Evolutionary conservation across 2,329 filamentous ascomycete species (phyloP), one percentile per base, ranked within the genome.

Genomic region (Lachnum nothofagi): DNA sequence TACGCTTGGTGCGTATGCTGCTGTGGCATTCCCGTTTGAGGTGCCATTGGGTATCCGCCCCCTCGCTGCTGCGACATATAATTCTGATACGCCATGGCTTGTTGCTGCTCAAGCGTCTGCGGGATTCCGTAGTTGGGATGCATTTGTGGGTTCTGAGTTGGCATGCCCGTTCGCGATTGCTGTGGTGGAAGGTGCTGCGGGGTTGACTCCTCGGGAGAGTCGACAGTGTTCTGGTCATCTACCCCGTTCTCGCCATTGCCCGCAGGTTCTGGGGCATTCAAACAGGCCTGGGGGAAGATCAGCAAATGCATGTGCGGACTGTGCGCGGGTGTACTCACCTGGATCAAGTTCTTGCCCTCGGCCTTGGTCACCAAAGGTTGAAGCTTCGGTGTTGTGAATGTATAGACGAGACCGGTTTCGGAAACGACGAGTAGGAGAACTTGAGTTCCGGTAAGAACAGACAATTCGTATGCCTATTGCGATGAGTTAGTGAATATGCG

Each of bases 291-390:
- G 3, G 31, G 43, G 46, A 3, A 44, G 24, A 65, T 73, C 59
- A 74, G 70, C 54, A 54, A 46, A 53, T 20, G 31, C n/a, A 9
- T 16, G 9, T 17, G 20, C 6, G n/a, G 17, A 23, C n/a, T n/a
- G 8, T n/a, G 46, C 14, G 29, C 17, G 42, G 20, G 50, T 49
- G 17, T 20, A 44, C 56, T 45, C 57, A 96, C 93, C 83, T 98
- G 93, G 61, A 98, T 97, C 58, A 98, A 76, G 69, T 98, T 98
- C 81, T 98, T 98, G 74, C 93, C 93, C 73, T 97, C 93, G 16
- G 93, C 86, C 76, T 97, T 97, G 56, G 93, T 98, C 61, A 97
- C 93, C 46, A 98, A 82, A 55, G 93, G 93, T 73, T 97, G 93
- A 48, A 98, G 83, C 77, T 98, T 98, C 17, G 93, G 93, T 14